Conservation (phyloP, 2,329 filamentous ascomycete species). For the Alternaria burnsii region DNA sequence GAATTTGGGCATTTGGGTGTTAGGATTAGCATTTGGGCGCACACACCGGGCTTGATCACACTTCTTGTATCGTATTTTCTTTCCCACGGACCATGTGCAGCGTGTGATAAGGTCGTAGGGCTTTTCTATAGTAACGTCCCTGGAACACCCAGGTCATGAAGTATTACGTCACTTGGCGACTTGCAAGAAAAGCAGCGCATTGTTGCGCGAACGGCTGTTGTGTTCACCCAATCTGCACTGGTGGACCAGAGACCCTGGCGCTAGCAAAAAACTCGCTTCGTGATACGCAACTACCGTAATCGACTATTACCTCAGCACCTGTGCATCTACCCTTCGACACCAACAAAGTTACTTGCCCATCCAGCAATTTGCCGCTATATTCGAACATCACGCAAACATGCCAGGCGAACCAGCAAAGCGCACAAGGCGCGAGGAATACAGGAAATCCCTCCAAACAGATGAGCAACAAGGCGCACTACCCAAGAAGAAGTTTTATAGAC, state of each 20-base stretch:
- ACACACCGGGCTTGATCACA: conserved; percentile 24
- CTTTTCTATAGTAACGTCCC: conserved; percentile 22
- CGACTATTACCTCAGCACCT: conserved; percentile 25
- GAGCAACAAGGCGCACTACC: conserved; percentile 70
- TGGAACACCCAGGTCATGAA: conserved; percentile 6
- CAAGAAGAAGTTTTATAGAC: conserved; percentile 94
- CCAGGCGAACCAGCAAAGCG: conserved; percentile 48
- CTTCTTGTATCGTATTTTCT: conserved; percentile 38
- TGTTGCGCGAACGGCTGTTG: conserved; percentile 10
- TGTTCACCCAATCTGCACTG: conserved; percentile 13
- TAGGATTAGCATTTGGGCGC: conserved; percentile 40
- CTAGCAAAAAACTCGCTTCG: conserved; percentile 42
- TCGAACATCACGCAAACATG: conserved; percentile 30
- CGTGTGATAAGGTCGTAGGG: conserved; percentile 35
- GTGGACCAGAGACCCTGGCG: conserved; percentile 21
- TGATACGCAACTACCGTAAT: conserved; percentile 19
- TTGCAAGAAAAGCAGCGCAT: conserved; percentile 12
- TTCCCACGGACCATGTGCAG: conserved; percentile 40
- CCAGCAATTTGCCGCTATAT: not conserved
- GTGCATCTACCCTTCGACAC: conserved; percentile 1
- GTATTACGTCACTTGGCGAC: conserved; percentile 28
- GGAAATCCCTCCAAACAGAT: conserved; percentile 44
- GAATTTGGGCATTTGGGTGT: conserved; percentile 26
- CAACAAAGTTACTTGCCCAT: not conserved
- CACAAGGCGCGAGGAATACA: conserved; percentile 60